Percentiles rank a stretch among this genome's conserved stretches.
These are phyloP conservation scores for Coprinellus micaceus DNA, from an alignment of 768 basidiomycete genomes.

Conservation along the genomic window DNA sequence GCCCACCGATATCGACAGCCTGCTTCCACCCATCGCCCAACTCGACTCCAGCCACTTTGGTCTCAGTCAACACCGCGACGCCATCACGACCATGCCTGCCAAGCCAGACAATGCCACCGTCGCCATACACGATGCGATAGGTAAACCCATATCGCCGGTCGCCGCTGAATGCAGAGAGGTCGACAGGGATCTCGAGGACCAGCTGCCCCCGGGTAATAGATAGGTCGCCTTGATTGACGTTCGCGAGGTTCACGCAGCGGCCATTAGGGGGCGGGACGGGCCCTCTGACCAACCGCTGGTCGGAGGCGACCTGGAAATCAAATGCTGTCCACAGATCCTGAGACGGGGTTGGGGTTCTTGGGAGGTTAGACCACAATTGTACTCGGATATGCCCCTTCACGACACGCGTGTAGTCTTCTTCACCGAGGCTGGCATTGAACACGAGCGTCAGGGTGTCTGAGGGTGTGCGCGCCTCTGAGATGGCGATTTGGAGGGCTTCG, in stretches of 20 bases:
- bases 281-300: not conserved
- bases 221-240: not conserved
- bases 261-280: not conserved
- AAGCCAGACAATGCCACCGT: constrained; percentile 44
- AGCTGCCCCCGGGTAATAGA: constrained; percentile 1
- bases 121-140: constrained; percentile 44
- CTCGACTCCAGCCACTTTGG: constrained; percentile 3
- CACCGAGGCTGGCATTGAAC: constrained; percentile 33
- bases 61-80: constrained; percentile 28
- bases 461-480: constrained; percentile 16
- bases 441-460: constrained; percentile 24
- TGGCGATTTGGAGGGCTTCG: constrained; percentile 25
- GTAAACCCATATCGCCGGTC: constrained; percentile 37
- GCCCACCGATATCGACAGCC: not conserved
- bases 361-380: constrained; percentile 44
- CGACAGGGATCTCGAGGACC: constrained; percentile 6
- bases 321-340: constrained; percentile 31
- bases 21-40: constrained; percentile 3
- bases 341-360: constrained; percentile 12
- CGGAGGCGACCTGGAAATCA: constrained; percentile 27
- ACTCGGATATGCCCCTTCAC: constrained; percentile 28
- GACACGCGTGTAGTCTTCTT: constrained; percentile 29
- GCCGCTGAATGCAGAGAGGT: not conserved
- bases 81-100: constrained; percentile 45
- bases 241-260: not conserved